Conservation (phyloP, 2,329 filamentous ascomycete genomes). For the Trichoderma afroharzianum region DNA sequence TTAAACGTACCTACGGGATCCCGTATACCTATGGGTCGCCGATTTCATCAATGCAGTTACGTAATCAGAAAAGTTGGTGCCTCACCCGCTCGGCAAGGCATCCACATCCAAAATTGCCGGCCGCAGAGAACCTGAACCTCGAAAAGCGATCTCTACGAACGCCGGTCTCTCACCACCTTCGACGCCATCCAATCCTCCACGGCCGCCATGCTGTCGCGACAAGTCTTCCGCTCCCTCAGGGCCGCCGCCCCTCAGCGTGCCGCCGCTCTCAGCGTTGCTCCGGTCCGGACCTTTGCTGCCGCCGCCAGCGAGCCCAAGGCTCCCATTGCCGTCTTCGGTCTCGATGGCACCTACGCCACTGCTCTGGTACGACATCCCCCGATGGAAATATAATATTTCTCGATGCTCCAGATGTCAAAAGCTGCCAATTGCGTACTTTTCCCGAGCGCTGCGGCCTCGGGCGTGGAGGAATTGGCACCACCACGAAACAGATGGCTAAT, state of each 20-base stretch:
- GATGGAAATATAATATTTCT: background rate
- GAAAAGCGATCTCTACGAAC: conserved; percentile 32
- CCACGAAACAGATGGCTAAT: conserved; percentile 22
- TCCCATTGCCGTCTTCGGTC: conserved; percentile 85
- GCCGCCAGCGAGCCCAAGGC: conserved; percentile 69
- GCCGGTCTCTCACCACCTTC: conserved; percentile 27
- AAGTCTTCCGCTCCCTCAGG: conserved; percentile 54
- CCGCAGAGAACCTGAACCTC: conserved; percentile 32
- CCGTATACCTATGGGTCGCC: too few species aligned
- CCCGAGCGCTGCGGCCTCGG: background rate
- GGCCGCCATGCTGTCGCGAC: conserved; percentile 56
- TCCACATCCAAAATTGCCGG: conserved; percentile 43
- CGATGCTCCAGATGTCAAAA: background rate
- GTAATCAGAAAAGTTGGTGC: conserved; percentile 36
- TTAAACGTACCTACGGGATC: too few species aligned
- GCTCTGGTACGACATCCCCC: conserved; percentile 72
- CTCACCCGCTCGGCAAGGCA: conserved; percentile 37
- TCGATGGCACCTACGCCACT: conserved; percentile 97
- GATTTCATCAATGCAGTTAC: too few species aligned
- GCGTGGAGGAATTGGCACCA: background rate
- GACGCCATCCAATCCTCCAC: conserved; percentile 24
- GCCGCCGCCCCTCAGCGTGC: conserved; percentile 59
- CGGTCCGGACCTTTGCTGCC: conserved; percentile 77
- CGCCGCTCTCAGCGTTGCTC: conserved; percentile 40
- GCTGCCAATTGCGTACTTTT: background rate